Percentiles rank a stretch among this genome's conserved stretches.
Evolutionary conservation across 2,329 filamentous ascomycete genomes (phyloP).

Genomic region (Pseudogymnoascus sp.): DNA sequence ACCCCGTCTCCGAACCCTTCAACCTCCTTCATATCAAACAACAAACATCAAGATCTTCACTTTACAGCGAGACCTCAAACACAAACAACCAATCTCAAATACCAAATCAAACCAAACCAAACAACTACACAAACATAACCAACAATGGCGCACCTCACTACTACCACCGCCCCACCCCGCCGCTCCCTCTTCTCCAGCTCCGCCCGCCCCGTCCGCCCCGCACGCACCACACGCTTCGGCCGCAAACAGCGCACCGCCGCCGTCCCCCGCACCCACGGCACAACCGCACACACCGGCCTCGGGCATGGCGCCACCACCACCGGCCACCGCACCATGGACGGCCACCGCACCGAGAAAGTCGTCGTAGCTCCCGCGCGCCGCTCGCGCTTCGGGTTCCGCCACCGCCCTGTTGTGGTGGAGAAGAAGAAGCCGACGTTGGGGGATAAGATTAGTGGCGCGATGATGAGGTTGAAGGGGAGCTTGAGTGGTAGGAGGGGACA

Average conservation of each 20-base stretch:
- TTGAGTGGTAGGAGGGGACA: slow-evolving; percentile 54
- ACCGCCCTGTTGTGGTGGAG: slow-evolving; percentile 50
- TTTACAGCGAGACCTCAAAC: background rate
- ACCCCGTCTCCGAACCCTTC: background rate
- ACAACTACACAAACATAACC: background rate
- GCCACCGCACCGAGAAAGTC: background rate
- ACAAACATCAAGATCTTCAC: background rate
- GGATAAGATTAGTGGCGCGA: slow-evolving; percentile 70
- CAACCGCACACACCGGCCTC: background rate
- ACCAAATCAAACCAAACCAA: background rate
- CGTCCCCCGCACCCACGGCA: background rate
- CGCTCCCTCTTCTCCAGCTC: background rate
- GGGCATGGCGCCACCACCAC: background rate
- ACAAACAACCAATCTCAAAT: background rate
- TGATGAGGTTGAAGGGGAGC: slow-evolving; percentile 64
- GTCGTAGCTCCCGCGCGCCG: background rate
- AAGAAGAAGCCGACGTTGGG: slow-evolving; percentile 60
- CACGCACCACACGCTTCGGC: background rate
- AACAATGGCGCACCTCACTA: background rate
- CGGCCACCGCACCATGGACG: background rate
- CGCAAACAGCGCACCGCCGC: background rate
- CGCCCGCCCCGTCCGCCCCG: background rate
- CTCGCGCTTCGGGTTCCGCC: slow-evolving; percentile 26
- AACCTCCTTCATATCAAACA: slow-evolving; percentile 3
- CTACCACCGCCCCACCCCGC: background rate